Evolutionary conservation across 179 eudicot genomes (phyloP), one percentile per base, ranked within the genome.

Genomic region (Gypsophila paniculata): DNA sequence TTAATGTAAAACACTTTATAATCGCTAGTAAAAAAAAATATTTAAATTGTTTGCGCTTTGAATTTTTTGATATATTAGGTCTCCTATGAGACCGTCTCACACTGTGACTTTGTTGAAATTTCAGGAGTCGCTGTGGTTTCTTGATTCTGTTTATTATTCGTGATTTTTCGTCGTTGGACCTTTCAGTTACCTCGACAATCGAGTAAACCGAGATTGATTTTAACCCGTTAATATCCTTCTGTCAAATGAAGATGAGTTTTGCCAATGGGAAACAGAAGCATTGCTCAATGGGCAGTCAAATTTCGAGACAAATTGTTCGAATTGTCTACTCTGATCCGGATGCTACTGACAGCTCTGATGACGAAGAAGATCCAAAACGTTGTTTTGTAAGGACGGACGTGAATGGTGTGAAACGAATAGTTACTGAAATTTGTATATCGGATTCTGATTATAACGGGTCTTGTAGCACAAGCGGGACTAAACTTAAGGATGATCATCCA

Each of bases 331-430:
- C 74, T 39, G 86, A 81, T 65, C 86, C 82, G 0, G 77, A 84
- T 64, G 84, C 81, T 38, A 84, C 86, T 17, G 86, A 84, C 72
- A 71, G 69, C n/a, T 77, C 80, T 15, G 71, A 80, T 36, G 79
- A 78, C 21, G 84, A 80, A 25, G 74, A 26, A 0, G 62, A 54
- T 69, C 9, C 42, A n/a, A 61, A 58, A 36, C n/a, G 39, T 58
- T 10, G 32, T 29, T 46, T 51, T 36, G 38, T 51, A 54, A 46
- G 34, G 57, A 17, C 7, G 52, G 52, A 23, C 13, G 38, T 48
- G 6, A 59, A 61, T 22, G 78, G 76, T 8, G 63, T 52, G 36
- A 74, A 74, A 63, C 42, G 71, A 54, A 0, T 32, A 44, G 70
- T 74, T 19, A 42, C 38, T 9, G 70, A 74, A 66, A 17, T 77